Evolutionary conservation across 2,329 filamentous ascomycete species (phyloP).

Genomic region (Byssochlamys sp.): DNA sequence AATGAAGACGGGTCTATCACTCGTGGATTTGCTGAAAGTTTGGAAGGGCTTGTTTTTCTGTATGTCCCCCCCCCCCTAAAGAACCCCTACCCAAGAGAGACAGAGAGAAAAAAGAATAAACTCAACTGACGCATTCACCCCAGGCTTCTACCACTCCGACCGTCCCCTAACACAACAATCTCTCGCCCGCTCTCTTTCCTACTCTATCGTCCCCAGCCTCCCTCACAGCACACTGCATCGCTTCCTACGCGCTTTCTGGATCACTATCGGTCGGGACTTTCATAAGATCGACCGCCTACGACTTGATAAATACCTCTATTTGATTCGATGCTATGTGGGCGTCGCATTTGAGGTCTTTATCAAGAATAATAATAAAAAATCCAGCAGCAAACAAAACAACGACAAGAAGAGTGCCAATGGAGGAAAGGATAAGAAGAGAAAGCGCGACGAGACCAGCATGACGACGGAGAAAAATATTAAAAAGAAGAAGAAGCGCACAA

Average conservation of each 20-base stretch:
- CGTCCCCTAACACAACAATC: conserved; percentile 77
- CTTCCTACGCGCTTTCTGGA: conserved; percentile 59
- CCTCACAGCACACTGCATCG: conserved; percentile 37
- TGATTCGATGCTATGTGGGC: conserved; percentile 68
- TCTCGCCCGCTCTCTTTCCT: conserved; percentile 67
- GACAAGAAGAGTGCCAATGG: conserved; percentile 1
- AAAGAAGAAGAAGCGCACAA: conserved; percentile 14
- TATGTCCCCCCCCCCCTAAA: conserved; percentile 27
- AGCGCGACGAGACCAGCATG: conserved; percentile 22
- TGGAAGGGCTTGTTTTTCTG: conserved; percentile 92
- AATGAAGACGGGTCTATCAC: conserved; percentile 51
- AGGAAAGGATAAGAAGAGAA: conserved; percentile 3
- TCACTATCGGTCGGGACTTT: conserved; percentile 61
- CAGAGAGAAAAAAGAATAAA: not conserved
- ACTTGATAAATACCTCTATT: conserved; percentile 85
- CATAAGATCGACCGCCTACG: conserved; percentile 61
- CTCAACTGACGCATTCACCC: not conserved
- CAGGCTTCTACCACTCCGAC: conserved; percentile 84
- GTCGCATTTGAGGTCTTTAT: conserved; percentile 51
- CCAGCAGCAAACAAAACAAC: conserved; percentile 1
- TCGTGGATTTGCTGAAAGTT: conserved; percentile 70
- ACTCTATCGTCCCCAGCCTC: conserved; percentile 52
- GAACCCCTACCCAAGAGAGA: conserved; percentile 1
- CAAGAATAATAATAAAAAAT: conserved; percentile 22
- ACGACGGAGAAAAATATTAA: conserved; percentile 18